These are phyloP conservation scores for Suillus variegatus DNA, from an alignment of 768 basidiomycete genomes.

Conservation along the genomic window DNA sequence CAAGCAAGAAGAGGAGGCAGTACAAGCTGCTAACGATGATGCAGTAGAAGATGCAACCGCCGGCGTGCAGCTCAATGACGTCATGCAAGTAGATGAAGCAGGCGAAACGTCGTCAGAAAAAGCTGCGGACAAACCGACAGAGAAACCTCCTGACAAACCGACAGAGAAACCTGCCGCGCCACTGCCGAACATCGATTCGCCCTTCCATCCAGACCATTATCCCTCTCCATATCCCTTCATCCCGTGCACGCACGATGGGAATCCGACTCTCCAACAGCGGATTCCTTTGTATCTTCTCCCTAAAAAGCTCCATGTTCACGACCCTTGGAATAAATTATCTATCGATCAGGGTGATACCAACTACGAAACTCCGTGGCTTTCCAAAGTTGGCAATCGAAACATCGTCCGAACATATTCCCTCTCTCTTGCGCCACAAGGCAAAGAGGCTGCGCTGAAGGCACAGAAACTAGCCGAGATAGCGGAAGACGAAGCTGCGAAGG, in stretches of 20 bases:
- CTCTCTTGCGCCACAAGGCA: conserved; percentile 1
- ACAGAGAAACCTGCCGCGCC: not conserved
- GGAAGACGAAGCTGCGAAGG: conserved; percentile 14
- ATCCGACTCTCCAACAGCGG: conserved; percentile 33
- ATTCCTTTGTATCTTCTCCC: conserved; percentile 40
- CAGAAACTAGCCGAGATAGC: conserved; percentile 12
- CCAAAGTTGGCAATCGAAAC: conserved; percentile 23
- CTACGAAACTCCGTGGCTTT: conserved; percentile 25
- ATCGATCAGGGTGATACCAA: conserved; percentile 10
- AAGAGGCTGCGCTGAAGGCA: not conserved
- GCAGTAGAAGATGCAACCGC: not conserved
- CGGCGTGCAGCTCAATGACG: not conserved
- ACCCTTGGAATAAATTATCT: conserved; percentile 39
- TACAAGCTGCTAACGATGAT: not conserved
- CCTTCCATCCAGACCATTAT: conserved; percentile 38
- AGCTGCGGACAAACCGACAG: not conserved
- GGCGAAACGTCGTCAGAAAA: not conserved
- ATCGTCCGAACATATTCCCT: conserved; percentile 34
- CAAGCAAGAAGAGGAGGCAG: not conserved
- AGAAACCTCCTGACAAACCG: not conserved
- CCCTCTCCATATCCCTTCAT: conserved; percentile 42
- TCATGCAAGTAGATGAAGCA: not conserved
- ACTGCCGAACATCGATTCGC: conserved; percentile 9
- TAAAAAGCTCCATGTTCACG: conserved; percentile 43
- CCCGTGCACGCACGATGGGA: conserved; percentile 32